Evolutionary conservation across 305 asterid genomes (phyloP).

Genomic region (Andrographis paniculata): DNA sequence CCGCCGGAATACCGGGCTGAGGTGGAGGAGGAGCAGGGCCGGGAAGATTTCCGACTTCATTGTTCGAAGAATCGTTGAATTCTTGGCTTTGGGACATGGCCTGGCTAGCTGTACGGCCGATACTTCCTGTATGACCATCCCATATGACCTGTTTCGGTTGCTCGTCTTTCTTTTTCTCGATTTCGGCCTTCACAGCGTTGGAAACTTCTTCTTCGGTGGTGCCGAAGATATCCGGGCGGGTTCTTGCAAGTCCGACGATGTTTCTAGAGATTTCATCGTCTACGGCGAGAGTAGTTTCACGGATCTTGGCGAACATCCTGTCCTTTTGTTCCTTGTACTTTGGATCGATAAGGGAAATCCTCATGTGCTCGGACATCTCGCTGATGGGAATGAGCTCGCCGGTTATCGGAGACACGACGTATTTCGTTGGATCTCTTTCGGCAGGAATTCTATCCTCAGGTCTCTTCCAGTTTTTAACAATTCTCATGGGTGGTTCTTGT

Average conservation of each 20-base stretch:
- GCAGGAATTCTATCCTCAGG: slow-evolving; percentile 81
- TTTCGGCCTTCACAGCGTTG: slow-evolving; percentile 90
- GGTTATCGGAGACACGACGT: slow-evolving; percentile 79
- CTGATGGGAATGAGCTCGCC: slow-evolving; percentile 71
- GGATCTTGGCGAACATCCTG: slow-evolving; percentile 94
- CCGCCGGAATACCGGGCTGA: slow-evolving; percentile 53
- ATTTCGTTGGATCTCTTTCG: slow-evolving; percentile 75
- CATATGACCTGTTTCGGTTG: slow-evolving; percentile 94
- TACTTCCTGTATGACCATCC: slow-evolving; percentile 94
- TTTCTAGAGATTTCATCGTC: slow-evolving; percentile 92
- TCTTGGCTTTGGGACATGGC: slow-evolving; percentile 88
- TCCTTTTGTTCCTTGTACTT: slow-evolving; percentile 95
- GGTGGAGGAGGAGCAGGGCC: slow-evolving; percentile 92
- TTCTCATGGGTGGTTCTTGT: slow-evolving; percentile 84
- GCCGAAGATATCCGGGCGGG: slow-evolving; percentile 93
- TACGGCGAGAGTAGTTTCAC: slow-evolving; percentile 92
- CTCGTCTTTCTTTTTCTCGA: slow-evolving; percentile 86
- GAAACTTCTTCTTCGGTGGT: slow-evolving; percentile 97
- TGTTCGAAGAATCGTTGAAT: slow-evolving; percentile 32
- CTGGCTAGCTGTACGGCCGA: slow-evolving; percentile 86
- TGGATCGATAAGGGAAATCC: slow-evolving; percentile 90
- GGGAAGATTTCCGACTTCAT: slow-evolving; percentile 48
- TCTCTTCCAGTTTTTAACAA: slow-evolving; percentile 91
- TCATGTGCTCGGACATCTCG: slow-evolving; percentile 97
- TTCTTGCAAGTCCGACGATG: slow-evolving; percentile 86